These are phyloP conservation scores for Clausena lansium DNA, from an alignment of 345 rosid species.

Conservation along the genomic window DNA sequence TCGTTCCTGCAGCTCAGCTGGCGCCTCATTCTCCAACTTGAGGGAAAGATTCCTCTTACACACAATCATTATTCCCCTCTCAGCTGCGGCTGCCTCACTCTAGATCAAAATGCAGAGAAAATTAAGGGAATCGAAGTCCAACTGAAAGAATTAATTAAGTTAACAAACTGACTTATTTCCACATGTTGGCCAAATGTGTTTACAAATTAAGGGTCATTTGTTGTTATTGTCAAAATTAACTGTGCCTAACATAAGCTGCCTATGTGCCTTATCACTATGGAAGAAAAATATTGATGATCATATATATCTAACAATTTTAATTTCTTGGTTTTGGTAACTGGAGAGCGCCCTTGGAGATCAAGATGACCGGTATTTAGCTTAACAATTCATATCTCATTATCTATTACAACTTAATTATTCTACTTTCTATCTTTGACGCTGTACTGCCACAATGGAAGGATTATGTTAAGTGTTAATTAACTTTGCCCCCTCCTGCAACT, in stretches of 20 bases:
- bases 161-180: no score
- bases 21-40: slow-evolving; percentile 4
- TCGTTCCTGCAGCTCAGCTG: background rate
- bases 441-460: background rate
- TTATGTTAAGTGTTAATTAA: no score
- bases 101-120: no score
- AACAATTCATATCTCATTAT: background rate
- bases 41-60: slow-evolving; percentile 22
- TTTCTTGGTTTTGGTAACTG: background rate
- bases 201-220: no score
- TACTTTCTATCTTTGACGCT: no score
- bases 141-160: no score
- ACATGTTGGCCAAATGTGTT: no score
- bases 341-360: background rate
- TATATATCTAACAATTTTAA: background rate
- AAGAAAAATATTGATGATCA: background rate
- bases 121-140: no score
- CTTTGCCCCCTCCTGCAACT: background rate
- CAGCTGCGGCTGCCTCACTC: no score
- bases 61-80: background rate
- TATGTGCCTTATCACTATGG: no score
- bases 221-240: background rate
- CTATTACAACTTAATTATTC: no score
- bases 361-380: background rate
- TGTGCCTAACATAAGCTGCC: background rate